A percentile compares a stretch with the other conserved stretches of the same genome.
Evolutionary conservation across 805 yeast species (phyloP).

Genomic region (Lachancea nothofagi): DNA sequence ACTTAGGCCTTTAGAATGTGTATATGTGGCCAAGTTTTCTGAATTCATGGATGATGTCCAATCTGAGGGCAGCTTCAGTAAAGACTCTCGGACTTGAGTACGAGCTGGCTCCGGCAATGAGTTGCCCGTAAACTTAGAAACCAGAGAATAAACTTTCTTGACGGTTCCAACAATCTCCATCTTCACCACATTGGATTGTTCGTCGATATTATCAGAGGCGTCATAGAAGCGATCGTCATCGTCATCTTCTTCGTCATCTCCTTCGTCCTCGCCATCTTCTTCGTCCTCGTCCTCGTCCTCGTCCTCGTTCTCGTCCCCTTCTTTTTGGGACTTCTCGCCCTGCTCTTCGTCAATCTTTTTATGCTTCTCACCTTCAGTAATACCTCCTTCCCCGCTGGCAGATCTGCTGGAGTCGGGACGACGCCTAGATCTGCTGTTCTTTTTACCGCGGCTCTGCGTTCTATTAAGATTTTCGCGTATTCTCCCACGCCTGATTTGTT

Average conservation of each 20-base stretch:
- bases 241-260: conserved; percentile 16
- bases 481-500: conserved; percentile 19
- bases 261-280: neutral
- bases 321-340: no score
- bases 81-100: conserved; percentile 69
- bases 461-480: conserved; percentile 2
- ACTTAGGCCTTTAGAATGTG: conserved; percentile 22
- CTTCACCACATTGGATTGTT: conserved; percentile 44
- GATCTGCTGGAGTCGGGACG: no score
- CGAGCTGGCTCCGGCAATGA: conserved; percentile 71
- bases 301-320: conserved; percentile 3
- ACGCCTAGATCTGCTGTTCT: no score
- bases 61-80: conserved; percentile 67
- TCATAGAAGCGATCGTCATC: conserved; percentile 32
- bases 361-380: no score
- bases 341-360: conserved; percentile 5
- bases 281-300: conserved; percentile 2
- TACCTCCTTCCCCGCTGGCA: no score
- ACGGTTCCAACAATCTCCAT: conserved; percentile 85
- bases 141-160: conserved; percentile 77
- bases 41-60: conserved; percentile 48
- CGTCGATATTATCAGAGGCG: conserved; percentile 30
- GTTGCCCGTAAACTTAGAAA: conserved; percentile 77
- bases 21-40: conserved; percentile 9
- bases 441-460: neutral